phyloP scores from a whole-genome alignment of 495 filamentous ascomycete species.

The Talaromyces stipitatus region DNA sequence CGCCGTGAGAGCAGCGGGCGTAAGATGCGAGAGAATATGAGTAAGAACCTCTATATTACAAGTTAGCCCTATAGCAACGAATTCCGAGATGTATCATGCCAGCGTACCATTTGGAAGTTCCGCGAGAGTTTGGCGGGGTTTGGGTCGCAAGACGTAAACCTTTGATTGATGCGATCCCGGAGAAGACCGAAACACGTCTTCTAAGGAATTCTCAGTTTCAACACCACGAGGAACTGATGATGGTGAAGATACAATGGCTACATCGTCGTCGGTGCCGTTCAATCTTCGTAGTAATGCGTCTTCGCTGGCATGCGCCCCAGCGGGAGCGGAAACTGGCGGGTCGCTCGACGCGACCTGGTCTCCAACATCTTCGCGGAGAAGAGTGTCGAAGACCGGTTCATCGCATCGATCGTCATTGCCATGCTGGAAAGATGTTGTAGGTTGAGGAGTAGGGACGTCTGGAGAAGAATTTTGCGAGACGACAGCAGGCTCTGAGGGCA shows the following conservation, averaged over 20 bases:
- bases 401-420: conserved; percentile 48
- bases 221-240: neutral
- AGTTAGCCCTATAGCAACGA: conserved; percentile 15
- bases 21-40: conserved; percentile 83
- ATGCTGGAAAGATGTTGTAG: conserved; percentile 57
- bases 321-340: conserved; percentile 12
- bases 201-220: neutral
- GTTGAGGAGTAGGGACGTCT: conserved; percentile 33
- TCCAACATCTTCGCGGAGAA: conserved; percentile 18
- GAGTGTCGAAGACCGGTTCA: conserved; percentile 31
- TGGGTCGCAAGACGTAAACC: conserved; percentile 13
- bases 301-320: conserved; percentile 6
- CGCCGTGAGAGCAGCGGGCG: conserved; percentile 66
- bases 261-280: conserved; percentile 24
- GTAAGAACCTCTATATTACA: conserved; percentile 68
- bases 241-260: conserved; percentile 15
- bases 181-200: neutral
- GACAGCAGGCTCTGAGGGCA: conserved; percentile 75
- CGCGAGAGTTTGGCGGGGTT: conserved; percentile 46
- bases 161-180: conserved; percentile 1
- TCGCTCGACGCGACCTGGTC: conserved; percentile 14
- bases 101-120: conserved; percentile 75
- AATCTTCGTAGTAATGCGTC: conserved; percentile 17
- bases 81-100: neutral
- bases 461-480: conserved; percentile 46